Conservation (phyloP, 148 eudicot species). For the Arctostaphylos glauca region DNA sequence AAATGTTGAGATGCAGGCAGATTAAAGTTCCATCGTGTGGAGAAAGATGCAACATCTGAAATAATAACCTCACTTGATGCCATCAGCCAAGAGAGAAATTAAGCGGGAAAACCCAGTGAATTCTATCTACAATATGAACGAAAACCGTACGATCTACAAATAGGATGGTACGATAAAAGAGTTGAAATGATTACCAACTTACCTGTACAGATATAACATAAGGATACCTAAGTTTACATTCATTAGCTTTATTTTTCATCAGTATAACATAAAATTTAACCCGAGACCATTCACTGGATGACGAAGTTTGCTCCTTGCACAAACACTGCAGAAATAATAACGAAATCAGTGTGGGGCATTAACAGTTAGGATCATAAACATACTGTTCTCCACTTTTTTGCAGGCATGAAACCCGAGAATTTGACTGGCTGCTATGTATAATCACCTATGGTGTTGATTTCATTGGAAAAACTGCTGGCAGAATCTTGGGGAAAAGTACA, state of each 20-base stretch:
- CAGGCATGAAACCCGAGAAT: not conserved
- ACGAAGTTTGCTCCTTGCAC: not conserved
- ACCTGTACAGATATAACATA: constrained; percentile 5
- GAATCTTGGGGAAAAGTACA: not conserved
- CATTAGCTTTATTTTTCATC: not conserved
- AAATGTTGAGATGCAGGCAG: not conserved
- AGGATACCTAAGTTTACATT: not conserved
- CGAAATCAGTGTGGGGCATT: not conserved
- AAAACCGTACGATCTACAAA: too few relatives aligned
- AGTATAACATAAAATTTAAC: not conserved
- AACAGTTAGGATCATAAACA: not conserved
- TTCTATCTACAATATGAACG: not conserved
- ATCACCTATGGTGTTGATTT: not conserved
- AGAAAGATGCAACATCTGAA: not conserved
- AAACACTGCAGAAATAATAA: constrained; percentile 11
- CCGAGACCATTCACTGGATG: not conserved
- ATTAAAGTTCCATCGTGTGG: not conserved
- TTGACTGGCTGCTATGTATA: not conserved
- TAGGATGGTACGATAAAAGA: not conserved
- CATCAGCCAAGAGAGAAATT: not conserved
- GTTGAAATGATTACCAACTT: not conserved
- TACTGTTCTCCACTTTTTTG: not conserved
- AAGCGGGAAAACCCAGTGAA: not conserved
- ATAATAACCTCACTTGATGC: not conserved
- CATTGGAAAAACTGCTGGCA: not conserved